Conservation (phyloP, 805 yeast species). For the Metschnikowia baotianmanensis region DNA sequence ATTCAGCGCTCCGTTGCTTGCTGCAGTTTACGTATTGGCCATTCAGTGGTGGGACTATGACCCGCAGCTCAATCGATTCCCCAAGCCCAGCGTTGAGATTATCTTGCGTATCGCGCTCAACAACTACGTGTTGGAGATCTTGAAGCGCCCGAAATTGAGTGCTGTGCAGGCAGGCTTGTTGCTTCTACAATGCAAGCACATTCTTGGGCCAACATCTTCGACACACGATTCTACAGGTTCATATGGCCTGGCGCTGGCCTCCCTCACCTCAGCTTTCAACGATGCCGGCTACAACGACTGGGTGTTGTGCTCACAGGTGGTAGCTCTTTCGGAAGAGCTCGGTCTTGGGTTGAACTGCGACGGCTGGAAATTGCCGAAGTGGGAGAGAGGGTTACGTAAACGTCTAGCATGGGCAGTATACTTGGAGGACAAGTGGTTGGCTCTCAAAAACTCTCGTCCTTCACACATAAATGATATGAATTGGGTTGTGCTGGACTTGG, state of each 20-base stretch:
- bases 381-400: constrained; percentile 90
- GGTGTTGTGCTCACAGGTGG: constrained; percentile 83
- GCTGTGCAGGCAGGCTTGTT: constrained; percentile 89
- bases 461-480: constrained; percentile 72
- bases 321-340: constrained; percentile 82
- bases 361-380: constrained; percentile 87
- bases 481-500: constrained; percentile 74
- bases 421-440: constrained; percentile 88
- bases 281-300: constrained; percentile 64
- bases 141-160: constrained; percentile 84
- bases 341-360: constrained; percentile 91
- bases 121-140: constrained; percentile 69
- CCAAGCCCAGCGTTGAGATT: constrained; percentile 70
- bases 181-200: constrained; percentile 62
- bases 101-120: constrained; percentile 52
- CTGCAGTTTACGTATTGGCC: constrained; percentile 86
- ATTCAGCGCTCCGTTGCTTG: constrained; percentile 84
- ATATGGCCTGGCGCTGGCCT: constrained; percentile 16
- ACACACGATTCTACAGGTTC: constrained; percentile 8
- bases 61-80: constrained; percentile 68
- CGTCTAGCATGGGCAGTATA: constrained; percentile 95
- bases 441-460: constrained; percentile 79
- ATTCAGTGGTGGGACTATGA: constrained; percentile 94
- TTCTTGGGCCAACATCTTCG: constrained; percentile 22
- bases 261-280: constrained; percentile 18